Conservation (phyloP, 192 early-diverging fungal genomes). For the Backusella liffmaniae region DNA sequence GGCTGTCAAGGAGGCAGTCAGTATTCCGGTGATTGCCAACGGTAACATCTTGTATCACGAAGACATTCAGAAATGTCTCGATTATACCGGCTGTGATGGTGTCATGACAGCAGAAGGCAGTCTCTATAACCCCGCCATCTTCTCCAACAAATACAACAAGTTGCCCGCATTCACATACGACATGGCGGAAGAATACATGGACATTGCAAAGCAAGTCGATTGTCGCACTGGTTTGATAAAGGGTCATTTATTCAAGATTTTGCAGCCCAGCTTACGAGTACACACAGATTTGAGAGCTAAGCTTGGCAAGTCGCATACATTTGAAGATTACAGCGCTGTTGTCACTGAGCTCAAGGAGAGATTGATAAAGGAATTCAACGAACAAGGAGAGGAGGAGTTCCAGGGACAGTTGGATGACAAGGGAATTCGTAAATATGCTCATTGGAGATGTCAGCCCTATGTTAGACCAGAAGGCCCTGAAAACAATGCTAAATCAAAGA, state of each 20-base stretch:
- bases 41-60: conserved; percentile 95
- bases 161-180: conserved; percentile 67
- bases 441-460: conserved; percentile 55
- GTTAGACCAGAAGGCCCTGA: neutral
- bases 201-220: conserved; percentile 62
- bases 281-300: conserved; percentile 80
- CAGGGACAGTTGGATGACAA: conserved; percentile 34
- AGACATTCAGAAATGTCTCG: conserved; percentile 82
- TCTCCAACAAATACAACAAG: conserved; percentile 48
- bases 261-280: conserved; percentile 68
- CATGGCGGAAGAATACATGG: conserved; percentile 86
- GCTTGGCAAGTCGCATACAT: conserved; percentile 54
- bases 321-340: conserved; percentile 43
- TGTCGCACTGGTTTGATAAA: conserved; percentile 68
- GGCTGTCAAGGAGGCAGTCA: conserved; percentile 76
- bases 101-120: conserved; percentile 94
- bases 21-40: conserved; percentile 94
- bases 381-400: conserved; percentile 31
- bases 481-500: neutral
- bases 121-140: conserved; percentile 89
- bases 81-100: conserved; percentile 83
- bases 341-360: neutral
- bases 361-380: neutral
- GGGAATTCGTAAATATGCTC: conserved; percentile 49
- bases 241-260: conserved; percentile 93